Base-by-base conservation (phyloP, 2,329 filamentous ascomycete genomes). In the Sporothrix mexicana region DNA sequence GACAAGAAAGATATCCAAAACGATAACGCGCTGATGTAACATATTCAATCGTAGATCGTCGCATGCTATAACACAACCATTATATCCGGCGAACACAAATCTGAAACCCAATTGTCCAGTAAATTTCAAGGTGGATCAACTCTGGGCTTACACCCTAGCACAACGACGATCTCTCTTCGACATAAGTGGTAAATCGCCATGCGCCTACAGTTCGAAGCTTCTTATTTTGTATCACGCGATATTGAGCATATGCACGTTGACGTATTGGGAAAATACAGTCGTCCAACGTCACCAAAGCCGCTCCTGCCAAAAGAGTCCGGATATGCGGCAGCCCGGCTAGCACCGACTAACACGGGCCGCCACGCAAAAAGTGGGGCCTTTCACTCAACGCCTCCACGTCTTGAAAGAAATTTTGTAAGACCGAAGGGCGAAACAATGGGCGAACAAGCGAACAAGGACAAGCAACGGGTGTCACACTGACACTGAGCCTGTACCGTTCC, bases 321-420 rank as follows among this genome's bases (percentile, higher is more conserved):
- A 51, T 67, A 45, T 49, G 23, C 64, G 64, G 45, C 45, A n/a
- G 0, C 43, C 45, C 45, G 64, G 15, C 64, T 36, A 30, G 36
- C 45, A 36, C 64, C 64, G 64, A 67, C 64, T 67, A n/a, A 67
- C 64, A 67, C 64, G 64, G 64, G 43, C 45, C 64, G 45, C 23
- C 15, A 67, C 45, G 15, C 62, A 36, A 51, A 67, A 67, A 36
- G 64, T 67, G 64, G 45, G 64, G 0, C 23, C 6, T 13, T n/a
- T 13, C 8, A 6, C 17, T 61, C 25, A 4, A 41, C 25, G 30
- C 30, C 30, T 41, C 17, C 1, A 62, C 57, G 15, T n/a, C 3
- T 15, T 66, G 12, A 43, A 25, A 10, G 20, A 47, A 25, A 45
- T 15, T n/a, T n/a, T 45, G 10, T 25, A 64, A 66, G 41, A 5